Percentiles rank a stretch among this genome's conserved stretches.
phyloP scores from a whole-genome alignment of 2,329 filamentous ascomycete genomes.

The Aureobasidium sp. region DNA sequence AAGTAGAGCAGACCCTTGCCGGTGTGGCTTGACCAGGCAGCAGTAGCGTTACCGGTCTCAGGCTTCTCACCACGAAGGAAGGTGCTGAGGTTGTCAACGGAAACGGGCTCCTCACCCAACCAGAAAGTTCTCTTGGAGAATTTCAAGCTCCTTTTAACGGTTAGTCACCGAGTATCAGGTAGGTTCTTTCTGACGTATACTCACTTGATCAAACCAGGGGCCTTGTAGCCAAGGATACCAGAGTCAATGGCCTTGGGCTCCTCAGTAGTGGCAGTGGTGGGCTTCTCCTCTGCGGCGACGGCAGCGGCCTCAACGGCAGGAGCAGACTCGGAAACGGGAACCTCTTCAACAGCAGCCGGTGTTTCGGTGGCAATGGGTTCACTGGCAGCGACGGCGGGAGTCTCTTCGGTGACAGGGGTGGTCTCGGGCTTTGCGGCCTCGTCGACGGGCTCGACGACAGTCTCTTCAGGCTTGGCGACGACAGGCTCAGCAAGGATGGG shows the following conservation, averaged over 20 bases:
- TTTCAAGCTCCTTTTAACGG: slow-evolving; percentile 64
- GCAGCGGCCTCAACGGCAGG: slow-evolving; percentile 31
- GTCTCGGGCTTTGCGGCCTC: slow-evolving; percentile 12
- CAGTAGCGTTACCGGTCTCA: slow-evolving; percentile 67
- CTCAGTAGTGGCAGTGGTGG: slow-evolving; percentile 34
- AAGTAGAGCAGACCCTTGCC: slow-evolving; percentile 93
- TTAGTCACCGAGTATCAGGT: slow-evolving; percentile 15
- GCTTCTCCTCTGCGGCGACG: slow-evolving; percentile 27
- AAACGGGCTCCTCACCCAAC: slow-evolving; percentile 58
- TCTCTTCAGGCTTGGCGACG: slow-evolving; percentile 16
- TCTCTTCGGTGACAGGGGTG: slow-evolving; percentile 13
- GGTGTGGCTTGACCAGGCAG: slow-evolving; percentile 85
- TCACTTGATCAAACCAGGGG: slow-evolving; percentile 82
- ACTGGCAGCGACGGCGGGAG: slow-evolving; percentile 11
- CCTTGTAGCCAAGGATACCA: slow-evolving; percentile 84
- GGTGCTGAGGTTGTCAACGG: slow-evolving; percentile 63
- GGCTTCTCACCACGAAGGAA: slow-evolving; percentile 90
- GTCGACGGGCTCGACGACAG: slow-evolving; percentile 11
- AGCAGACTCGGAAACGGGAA: slow-evolving; percentile 35
- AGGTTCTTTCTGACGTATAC: slow-evolving; percentile 31
- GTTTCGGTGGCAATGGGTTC: slow-evolving; percentile 18
- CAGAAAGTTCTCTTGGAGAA: slow-evolving; percentile 88
- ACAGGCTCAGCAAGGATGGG: slow-evolving; percentile 16
- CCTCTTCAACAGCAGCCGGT: slow-evolving; percentile 30
- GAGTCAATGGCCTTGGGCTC: slow-evolving; percentile 54